These are phyloP conservation scores for Zygosaccharomyces siamensis DNA, from an alignment of 805 yeast genomes.

Conservation along the genomic window DNA sequence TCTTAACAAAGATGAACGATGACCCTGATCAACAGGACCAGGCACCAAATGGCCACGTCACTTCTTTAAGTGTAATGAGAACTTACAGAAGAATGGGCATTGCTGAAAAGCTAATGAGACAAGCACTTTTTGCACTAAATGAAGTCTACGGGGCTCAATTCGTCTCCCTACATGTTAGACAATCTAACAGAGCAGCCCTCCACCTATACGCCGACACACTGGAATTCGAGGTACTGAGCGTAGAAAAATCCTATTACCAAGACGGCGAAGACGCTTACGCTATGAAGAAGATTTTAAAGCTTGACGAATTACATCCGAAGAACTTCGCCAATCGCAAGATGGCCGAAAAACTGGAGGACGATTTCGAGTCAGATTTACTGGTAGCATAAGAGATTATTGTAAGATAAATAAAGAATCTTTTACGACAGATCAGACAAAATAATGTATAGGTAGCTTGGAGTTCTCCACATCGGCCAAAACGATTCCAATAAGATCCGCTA, in stretches of 20 bases:
- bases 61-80: constrained; percentile 91
- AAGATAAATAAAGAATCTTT: not conserved
- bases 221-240: constrained; percentile 70
- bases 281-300: constrained; percentile 67
- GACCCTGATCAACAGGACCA: constrained; percentile 73
- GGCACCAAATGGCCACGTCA: constrained; percentile 88
- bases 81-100: constrained; percentile 92
- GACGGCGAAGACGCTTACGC: constrained; percentile 98
- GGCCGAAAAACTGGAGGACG: constrained; percentile 46
- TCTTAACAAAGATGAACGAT: constrained; percentile 93
- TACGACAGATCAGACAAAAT: constrained; percentile 4
- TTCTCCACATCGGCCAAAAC: constrained; percentile 92
- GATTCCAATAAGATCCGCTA: constrained; percentile 13
- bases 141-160: constrained; percentile 78
- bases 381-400: constrained; percentile 15
- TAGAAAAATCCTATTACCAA: constrained; percentile 87
- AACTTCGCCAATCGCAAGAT: constrained; percentile 40
- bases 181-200: constrained; percentile 89
- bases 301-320: constrained; percentile 60
- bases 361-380: constrained; percentile 46
- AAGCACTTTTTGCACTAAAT: constrained; percentile 68
- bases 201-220: constrained; percentile 86
- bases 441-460: constrained; percentile 88
- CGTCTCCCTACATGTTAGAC: constrained; percentile 89
- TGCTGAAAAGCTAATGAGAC: constrained; percentile 88